A percentile compares a stretch with the other conserved stretches of the same genome.
Conservation (phyloP, 2,329 filamentous ascomycete species). For the Cryphonectria nitschkei region DNA sequence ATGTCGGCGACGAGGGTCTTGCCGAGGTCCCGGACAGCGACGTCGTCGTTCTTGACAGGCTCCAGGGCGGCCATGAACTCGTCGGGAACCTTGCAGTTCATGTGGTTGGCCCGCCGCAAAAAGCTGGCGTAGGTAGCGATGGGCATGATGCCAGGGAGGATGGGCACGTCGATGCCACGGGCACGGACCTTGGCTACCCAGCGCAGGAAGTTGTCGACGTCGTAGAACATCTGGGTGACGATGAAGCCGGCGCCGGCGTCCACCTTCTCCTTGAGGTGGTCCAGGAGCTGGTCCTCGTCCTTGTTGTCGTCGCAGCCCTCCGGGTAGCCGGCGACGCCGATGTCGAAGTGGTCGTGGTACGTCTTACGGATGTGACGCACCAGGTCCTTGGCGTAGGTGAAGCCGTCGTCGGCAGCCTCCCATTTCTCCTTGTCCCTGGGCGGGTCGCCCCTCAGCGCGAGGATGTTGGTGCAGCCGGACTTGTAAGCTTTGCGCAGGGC, state of each 20-base stretch:
- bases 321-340: conserved; percentile 94
- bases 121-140: conserved; percentile 97
- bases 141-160: conserved; percentile 89
- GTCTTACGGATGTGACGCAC: conserved; percentile 74
- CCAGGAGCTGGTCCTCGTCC: conserved; percentile 80
- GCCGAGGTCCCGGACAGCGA: conserved; percentile 86
- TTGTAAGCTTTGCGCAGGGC: conserved; percentile 89
- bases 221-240: conserved; percentile 99
- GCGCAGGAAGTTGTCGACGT: conserved; percentile 89
- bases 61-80: conserved; percentile 83
- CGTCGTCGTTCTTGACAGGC: conserved; percentile 95
- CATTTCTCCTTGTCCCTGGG: conserved; percentile 93
- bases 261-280: conserved; percentile 96
- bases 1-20: conserved; percentile 85
- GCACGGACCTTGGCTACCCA: conserved; percentile 89
- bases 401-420: conserved; percentile 84
- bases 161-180: conserved; percentile 71
- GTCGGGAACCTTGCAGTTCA: conserved; percentile 80
- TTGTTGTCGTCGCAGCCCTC: conserved; percentile 95
- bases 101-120: conserved; percentile 86
- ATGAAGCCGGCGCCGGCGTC: conserved; percentile 93
- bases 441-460: conserved; percentile 90
- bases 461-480: conserved; percentile 94
- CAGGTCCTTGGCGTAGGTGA: conserved; percentile 90
- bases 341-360: conserved; percentile 92